Percentiles rank a stretch among this genome's conserved stretches.
These are phyloP conservation scores for Aspergillus carbonarius DNA, from an alignment of 2,329 filamentous ascomycete genomes.

Conservation along the genomic window DNA sequence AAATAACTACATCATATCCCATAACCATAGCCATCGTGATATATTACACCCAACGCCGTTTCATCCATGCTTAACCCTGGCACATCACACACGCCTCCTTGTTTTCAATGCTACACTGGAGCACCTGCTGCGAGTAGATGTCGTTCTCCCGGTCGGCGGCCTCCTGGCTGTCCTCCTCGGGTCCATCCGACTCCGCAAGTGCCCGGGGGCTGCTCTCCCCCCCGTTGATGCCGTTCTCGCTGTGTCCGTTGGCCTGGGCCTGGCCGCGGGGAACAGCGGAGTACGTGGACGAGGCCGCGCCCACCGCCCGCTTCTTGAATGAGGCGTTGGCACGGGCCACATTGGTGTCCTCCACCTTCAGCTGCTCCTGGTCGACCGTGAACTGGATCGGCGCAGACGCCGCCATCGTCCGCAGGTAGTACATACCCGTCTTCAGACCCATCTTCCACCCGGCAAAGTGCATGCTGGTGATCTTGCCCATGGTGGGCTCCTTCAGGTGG, in stretches of 20 bases:
- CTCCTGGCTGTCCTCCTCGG: constrained; percentile 67
- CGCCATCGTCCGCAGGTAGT: constrained; percentile 97
- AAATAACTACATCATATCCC: not conserved
- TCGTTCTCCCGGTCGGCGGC: constrained; percentile 78
- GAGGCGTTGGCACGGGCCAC: constrained; percentile 61
- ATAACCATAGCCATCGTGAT: constrained; percentile 28
- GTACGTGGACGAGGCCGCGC: constrained; percentile 58
- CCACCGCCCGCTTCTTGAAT: constrained; percentile 68
- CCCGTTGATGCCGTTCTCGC: constrained; percentile 13
- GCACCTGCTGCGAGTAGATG: constrained; percentile 90
- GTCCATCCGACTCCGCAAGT: constrained; percentile 55
- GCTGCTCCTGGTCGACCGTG: constrained; percentile 94
- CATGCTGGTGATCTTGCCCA: constrained; percentile 99
- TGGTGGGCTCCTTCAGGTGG: constrained; percentile 97
- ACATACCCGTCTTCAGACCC: constrained; percentile 99
- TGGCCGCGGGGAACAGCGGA: constrained; percentile 66
- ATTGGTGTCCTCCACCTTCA: constrained; percentile 82
- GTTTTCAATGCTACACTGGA: constrained; percentile 97
- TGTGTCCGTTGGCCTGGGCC: constrained; percentile 62
- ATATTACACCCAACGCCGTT: constrained; percentile 22
- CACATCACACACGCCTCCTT: constrained; percentile 95
- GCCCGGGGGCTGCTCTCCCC: constrained; percentile 22
- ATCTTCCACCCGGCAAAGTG: constrained; percentile 99
- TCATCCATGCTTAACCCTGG: constrained; percentile 65
- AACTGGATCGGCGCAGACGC: constrained; percentile 97